A percentile compares a stretch with the other conserved stretches of the same genome.
Conservation (phyloP, 2,329 filamentous ascomycete genomes). For the Aphanoascus verrucosus region DNA sequence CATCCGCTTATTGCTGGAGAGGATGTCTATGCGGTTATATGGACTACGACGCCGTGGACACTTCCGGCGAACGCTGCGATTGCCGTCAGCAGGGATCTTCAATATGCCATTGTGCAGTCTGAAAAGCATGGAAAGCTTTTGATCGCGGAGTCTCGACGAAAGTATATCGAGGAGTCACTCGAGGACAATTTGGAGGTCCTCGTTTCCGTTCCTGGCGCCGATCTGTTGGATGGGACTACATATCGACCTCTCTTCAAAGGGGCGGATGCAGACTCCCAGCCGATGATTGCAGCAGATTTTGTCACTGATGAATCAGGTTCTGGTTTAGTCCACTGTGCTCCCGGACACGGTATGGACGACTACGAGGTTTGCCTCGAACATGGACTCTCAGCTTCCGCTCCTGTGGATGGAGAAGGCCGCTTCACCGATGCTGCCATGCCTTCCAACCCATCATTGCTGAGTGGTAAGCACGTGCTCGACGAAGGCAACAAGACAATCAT, state of each 20-base stretch:
- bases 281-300: conserved; percentile 74
- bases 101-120: conserved; percentile 58
- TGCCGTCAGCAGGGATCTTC: conserved; percentile 62
- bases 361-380: conserved; percentile 67
- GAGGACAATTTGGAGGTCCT: conserved; percentile 41
- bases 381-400: conserved; percentile 65
- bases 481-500: conserved; percentile 61
- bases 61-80: conserved; percentile 86
- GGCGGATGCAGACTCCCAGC: conserved; percentile 46
- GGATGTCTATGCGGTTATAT: conserved; percentile 70
- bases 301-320: conserved; percentile 85
- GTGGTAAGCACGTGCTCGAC: conserved; percentile 60
- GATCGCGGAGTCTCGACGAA: conserved; percentile 59
- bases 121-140: conserved; percentile 51
- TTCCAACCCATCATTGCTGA: conserved; percentile 53
- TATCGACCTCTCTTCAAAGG: conserved; percentile 64
- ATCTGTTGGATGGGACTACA: conserved; percentile 50
- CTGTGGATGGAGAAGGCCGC: conserved; percentile 67
- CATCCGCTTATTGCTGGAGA: conserved; percentile 35
- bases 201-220: conserved; percentile 50
- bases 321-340: conserved; percentile 87
- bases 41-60: conserved; percentile 98
- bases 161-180: conserved; percentile 44
- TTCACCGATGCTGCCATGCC: conserved; percentile 76
- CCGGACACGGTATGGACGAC: conserved; percentile 93